A percentile compares a stretch with the other conserved stretches of the same genome.
Conservation (phyloP, 208 protist species). For the Acanthamoeba healyi region DNA sequence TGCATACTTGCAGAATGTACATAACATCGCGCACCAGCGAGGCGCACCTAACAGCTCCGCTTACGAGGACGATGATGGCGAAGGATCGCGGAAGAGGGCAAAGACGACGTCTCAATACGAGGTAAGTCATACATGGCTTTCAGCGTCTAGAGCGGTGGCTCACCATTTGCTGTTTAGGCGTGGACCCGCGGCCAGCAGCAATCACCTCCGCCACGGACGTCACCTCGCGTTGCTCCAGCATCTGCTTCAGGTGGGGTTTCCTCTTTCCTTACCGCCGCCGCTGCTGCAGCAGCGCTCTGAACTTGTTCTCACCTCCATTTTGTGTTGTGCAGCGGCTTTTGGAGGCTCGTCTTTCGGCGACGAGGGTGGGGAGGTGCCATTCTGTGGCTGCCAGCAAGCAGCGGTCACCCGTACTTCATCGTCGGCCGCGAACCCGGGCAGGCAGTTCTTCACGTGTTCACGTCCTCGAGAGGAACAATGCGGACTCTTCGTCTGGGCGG, state of each 20-base stretch:
- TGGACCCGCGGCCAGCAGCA: not conserved
- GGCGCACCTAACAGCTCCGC: not conserved
- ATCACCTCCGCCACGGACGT: not conserved
- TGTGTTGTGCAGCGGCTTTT: not conserved
- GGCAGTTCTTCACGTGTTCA: slow-evolving; percentile 1
- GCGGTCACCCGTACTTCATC: not conserved
- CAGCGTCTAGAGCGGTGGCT: too few relatives aligned
- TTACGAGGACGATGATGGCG: not conserved
- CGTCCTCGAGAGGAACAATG: not conserved
- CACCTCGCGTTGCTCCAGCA: not conserved
- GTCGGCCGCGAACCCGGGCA: not conserved
- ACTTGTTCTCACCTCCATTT: too few relatives aligned
- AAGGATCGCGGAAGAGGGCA: not conserved
- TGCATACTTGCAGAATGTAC: not conserved
- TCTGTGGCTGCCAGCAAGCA: not conserved
- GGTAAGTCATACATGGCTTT: not conserved
- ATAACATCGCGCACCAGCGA: not conserved
- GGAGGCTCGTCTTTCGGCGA: not conserved
- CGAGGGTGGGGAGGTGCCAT: not conserved
- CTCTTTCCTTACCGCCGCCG: not conserved
- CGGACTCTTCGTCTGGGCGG: not conserved
- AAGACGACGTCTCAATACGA: not conserved
- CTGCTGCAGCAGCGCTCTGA: too few relatives aligned
- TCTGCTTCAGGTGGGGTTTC: not conserved
- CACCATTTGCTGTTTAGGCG: not conserved